Percentiles rank a stretch among this genome's conserved stretches.
These are phyloP conservation scores for Aegilops sharonensis DNA, from an alignment of 176 grass and related monocot species.

Conservation along the genomic window DNA sequence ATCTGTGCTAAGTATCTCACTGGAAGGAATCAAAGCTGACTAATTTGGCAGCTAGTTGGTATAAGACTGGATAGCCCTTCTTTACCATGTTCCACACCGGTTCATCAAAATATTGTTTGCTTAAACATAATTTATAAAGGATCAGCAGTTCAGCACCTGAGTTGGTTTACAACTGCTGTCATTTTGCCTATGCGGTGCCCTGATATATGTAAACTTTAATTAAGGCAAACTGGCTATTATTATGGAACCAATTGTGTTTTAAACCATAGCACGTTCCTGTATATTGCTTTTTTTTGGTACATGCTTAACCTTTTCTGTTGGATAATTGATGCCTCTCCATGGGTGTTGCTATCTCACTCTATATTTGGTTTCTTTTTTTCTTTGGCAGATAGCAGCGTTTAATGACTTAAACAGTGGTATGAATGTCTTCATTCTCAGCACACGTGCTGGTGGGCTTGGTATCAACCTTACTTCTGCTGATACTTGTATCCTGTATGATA, in stretches of 20 bases:
- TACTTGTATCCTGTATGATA: conserved; percentile 93
- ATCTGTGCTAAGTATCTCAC: no score
- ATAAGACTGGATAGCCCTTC: no score
- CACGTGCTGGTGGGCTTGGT: conserved; percentile 84
- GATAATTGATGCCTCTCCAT: not conserved
- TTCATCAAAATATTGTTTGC: no score
- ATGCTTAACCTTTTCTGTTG: not conserved
- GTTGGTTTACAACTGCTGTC: no score
- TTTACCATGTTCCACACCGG: no score
- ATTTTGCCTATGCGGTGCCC: no score
- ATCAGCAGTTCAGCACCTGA: no score
- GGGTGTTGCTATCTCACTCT: not conserved
- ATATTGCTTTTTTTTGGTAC: not conserved
- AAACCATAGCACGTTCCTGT: not conserved
- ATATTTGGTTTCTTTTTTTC: conserved; percentile 4
- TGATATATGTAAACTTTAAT: not conserved
- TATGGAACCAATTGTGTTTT: not conserved
- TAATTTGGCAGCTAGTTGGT: no score
- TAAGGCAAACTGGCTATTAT: not conserved
- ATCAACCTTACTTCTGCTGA: conserved; percentile 94
- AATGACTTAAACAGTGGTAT: conserved; percentile 72
- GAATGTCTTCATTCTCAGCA: conserved; percentile 87
- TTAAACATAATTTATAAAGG: not conserved
- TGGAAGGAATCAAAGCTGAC: no score
- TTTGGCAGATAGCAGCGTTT: conserved; percentile 77